Evolutionary conservation across 129 eudicot species (phyloP), one percentile per base, ranked within the genome.

Genomic region (Dittrichia graveolens): DNA sequence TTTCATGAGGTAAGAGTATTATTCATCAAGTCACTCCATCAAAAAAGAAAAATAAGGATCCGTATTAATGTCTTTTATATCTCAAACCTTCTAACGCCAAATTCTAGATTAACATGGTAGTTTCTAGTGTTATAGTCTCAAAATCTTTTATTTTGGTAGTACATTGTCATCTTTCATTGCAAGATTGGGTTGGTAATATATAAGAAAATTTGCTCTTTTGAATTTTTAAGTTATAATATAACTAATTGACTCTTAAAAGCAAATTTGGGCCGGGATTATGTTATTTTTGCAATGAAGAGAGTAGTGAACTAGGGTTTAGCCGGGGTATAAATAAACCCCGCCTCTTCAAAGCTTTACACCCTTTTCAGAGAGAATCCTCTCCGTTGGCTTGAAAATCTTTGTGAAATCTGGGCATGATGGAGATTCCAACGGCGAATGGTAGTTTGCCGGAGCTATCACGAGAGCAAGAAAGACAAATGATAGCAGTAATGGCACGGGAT

Each of bases 381-480:
- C 35, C 67, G 59, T 68, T 40, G 37, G 50, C 81, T 47, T 42
- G 39, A 55, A 58, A 68, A 58, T 76, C 75, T 76, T 76, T 40
- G 45, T 68, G 54, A 48, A 40, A 68, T 59, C 48, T 76, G 59
- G 69, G 69, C 78, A 61, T 73, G 70, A 10, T 46, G 8, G 63
- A 59, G 44, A 76, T 47, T 39, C 38, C 65, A 14, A 59, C 81
- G 24, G 38, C 47, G 31, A 61, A 47, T 69, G 69, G 60, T 68
- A 40, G 75, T 47, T 46, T 68, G 75, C 14, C 69, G 73, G 78
- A 69, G 78, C 68, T 72, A 69, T 79, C 89, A 67, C 96, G 91
- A 45, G 96, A 92, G 79, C 88, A 86, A 69, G 91, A 92, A 73
- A 85, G 75, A 64, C 74, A 66, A 61, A 78, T 74, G 57, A 85